Evolutionary conservation across 331 rosid genomes (phyloP).

Genomic region (Telfairia occidentalis): DNA sequence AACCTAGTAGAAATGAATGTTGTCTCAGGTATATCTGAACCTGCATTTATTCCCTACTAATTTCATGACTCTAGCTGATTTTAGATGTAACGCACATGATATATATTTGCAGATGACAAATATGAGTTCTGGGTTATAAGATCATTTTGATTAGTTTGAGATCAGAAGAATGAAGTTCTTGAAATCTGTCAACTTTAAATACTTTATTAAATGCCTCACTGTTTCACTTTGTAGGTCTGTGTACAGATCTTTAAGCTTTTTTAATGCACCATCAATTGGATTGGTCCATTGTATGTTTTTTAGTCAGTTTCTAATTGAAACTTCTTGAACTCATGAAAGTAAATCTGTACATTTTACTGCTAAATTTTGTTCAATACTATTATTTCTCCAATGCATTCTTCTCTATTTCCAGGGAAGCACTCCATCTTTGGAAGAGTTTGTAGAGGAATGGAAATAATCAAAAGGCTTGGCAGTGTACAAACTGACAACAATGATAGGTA

Average conservation of each 20-base stretch:
- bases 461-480: slow-evolving; percentile 93
- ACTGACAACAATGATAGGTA: slow-evolving; percentile 95
- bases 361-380: slow-evolving; percentile 1
- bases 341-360: not conserved
- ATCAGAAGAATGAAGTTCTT: not conserved
- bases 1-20: not conserved
- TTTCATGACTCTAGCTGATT: not conserved
- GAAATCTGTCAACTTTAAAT: not conserved
- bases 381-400: slow-evolving; percentile 8
- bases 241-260: not conserved
- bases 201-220: not conserved
- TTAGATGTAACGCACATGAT: not conserved
- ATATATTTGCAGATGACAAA: not conserved
- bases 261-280: not conserved
- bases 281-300: not conserved
- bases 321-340: not conserved
- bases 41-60: not conserved
- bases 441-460: slow-evolving; percentile 86
- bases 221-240: not conserved
- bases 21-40: not conserved
- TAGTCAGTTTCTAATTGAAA: not conserved
- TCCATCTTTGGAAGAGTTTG: slow-evolving; percentile 90
- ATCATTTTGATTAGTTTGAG: not conserved
- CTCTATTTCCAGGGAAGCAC: slow-evolving; percentile 68
- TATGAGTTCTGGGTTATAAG: not conserved